These are phyloP conservation scores for Solanum okadae DNA, from an alignment of 257 asterid species.

Conservation along the genomic window DNA sequence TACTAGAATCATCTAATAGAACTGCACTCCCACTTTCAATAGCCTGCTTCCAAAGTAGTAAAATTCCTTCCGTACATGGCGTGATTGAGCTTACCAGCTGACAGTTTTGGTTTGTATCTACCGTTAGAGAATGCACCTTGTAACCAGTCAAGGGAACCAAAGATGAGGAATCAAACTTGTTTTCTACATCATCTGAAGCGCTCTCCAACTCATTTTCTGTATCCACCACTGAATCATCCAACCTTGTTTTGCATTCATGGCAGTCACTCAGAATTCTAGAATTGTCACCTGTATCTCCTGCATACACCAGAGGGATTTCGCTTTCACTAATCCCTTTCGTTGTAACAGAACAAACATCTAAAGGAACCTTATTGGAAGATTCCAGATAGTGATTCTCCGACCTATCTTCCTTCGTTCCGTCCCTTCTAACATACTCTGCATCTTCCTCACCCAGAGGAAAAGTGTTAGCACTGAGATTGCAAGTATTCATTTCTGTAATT, in stretches of 20 bases:
- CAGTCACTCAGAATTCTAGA: constrained; percentile 8
- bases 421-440: constrained; percentile 18
- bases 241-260: constrained; percentile 2
- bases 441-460: constrained; percentile 10
- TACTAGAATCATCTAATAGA: constrained; percentile 40
- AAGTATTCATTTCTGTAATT: neutral
- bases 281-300: neutral
- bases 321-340: constrained; percentile 2
- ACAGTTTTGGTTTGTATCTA: neutral
- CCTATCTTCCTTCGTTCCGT: constrained; percentile 5
- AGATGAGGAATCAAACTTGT: constrained; percentile 1
- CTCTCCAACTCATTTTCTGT: constrained; percentile 6
- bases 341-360: constrained; percentile 14
- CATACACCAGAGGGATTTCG: constrained; percentile 5
- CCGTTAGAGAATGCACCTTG: constrained; percentile 9
- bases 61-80: constrained; percentile 30
- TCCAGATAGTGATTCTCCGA: constrained; percentile 5
- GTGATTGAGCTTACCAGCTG: constrained; percentile 5
- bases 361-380: neutral
- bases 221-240: constrained; percentile 9
- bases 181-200: neutral
- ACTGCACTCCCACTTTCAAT: constrained; percentile 63
- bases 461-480: constrained; percentile 10
- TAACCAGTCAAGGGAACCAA: neutral
- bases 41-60: constrained; percentile 50